These are phyloP conservation scores for Debaryomyces prosopidis DNA, from an alignment of 805 yeast species.

Conservation along the genomic window DNA sequence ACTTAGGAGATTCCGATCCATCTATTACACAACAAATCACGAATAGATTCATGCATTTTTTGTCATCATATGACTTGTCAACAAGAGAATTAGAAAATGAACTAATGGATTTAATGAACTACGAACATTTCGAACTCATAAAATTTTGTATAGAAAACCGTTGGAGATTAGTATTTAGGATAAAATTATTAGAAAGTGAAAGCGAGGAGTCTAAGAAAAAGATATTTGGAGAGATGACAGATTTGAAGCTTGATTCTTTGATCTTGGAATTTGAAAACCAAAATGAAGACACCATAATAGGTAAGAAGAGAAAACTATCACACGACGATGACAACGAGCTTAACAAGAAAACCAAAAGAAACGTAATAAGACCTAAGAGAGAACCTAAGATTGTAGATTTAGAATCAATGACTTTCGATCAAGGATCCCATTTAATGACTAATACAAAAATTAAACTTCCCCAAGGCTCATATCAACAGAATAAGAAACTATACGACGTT, in stretches of 20 bases:
- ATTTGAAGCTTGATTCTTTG: constrained; percentile 40
- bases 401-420: constrained; percentile 62
- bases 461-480: constrained; percentile 76
- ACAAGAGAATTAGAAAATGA: constrained; percentile 51
- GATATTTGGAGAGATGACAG: constrained; percentile 39
- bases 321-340: constrained; percentile 7
- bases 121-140: constrained; percentile 51
- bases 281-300: not conserved
- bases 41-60: constrained; percentile 34
- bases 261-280: constrained; percentile 39
- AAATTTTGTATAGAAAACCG: constrained; percentile 52
- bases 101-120: constrained; percentile 53
- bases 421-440: constrained; percentile 70
- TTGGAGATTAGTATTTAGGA: constrained; percentile 53
- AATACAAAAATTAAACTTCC: constrained; percentile 73
- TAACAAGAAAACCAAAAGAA: constrained; percentile 9
- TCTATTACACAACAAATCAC: constrained; percentile 38
- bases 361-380: constrained; percentile 15
- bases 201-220: constrained; percentile 32
- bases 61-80: constrained; percentile 38
- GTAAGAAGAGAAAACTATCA: constrained; percentile 21
- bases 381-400: constrained; percentile 62
- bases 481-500: constrained; percentile 77
- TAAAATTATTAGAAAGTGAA: constrained; percentile 28
- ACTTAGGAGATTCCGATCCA: constrained; percentile 38